Base-by-base conservation (phyloP, 306 rosid species). In the Luffa acutangula region DNA sequence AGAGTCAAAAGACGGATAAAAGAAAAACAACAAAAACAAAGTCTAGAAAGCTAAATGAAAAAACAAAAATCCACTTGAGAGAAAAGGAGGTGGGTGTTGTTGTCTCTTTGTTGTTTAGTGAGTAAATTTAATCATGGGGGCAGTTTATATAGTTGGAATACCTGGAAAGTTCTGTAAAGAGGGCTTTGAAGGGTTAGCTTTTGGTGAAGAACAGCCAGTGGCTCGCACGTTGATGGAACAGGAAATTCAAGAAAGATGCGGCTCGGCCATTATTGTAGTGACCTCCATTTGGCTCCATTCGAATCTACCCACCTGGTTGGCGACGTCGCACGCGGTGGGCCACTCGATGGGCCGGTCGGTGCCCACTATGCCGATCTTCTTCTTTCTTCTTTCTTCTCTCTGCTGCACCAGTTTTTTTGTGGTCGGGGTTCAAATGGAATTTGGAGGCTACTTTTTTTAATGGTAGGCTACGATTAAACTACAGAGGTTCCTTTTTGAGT, bases 61-160 rank as follows among this genome's bases (percentile, higher is more conserved):
- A 39, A 46, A 45, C 13, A 2, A 45, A 25, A 46, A 21, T 46
- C 76, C 41, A 71, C 76, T 71, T 69, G 75, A 39, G 37, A 34
- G n/a, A 45, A 70, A 70, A 43, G 56, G 76, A 43, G 77, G 77
- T 46, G 77, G 77, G 77, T 71, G 53, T 20, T 20, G 76, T 71
- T 57, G 76, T 46, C 2, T 71, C 2, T 46, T 71, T 71, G 56
- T 72, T 45, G 54, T 72, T 66, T 66, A 17, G 56, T 7, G 58
- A 7, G 54, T 71, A 45, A 45, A 42, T 12, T 20, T 21, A 71
- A 72, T 48, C n/a, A 73, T 48, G 59, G 60, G 60, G 43, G 45
- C 62, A 49, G 78, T 74, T 74, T 74, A 25, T 74, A 48, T 33
- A 74, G 78, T 74, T 74, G 60, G 60, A 74, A 51, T 74, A 74